These are phyloP conservation scores for Entelexis paramagnoliae DNA, from an alignment of 1,139 yeast species.

Conservation along the genomic window DNA sequence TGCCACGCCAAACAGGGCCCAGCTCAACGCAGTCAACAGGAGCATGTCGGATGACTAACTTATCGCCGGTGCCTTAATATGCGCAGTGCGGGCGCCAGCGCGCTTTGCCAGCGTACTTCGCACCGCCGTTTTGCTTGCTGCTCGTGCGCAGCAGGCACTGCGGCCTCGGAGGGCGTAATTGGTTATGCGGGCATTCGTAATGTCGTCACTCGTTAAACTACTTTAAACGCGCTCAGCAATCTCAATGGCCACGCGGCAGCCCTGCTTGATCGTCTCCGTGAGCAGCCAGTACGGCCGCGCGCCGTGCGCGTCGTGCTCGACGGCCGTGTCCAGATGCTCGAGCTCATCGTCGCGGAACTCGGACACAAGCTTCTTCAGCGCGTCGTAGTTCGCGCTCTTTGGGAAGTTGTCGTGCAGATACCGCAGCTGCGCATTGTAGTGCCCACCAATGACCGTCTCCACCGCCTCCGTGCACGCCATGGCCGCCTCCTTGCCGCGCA, in stretches of 20 bases:
- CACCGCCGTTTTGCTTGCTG: too few relatives aligned
- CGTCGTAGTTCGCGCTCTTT: conserved; percentile 36
- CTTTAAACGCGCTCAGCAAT: conserved; percentile 67
- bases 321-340: conserved; percentile 90
- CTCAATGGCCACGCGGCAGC: conserved; percentile 84
- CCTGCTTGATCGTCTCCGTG: conserved; percentile 75
- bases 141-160: too few relatives aligned
- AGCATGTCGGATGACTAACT: conserved; percentile 5
- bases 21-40: conserved; percentile 3
- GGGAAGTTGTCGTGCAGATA: conserved; percentile 39
- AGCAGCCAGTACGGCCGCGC: conserved; percentile 86
- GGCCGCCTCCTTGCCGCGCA: conserved; percentile 87
- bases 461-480: conserved; percentile 99
- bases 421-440: conserved; percentile 82
- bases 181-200: not conserved
- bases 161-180: too few relatives aligned
- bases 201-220: not conserved
- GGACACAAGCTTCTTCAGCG: conserved; percentile 53
- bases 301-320: conserved; percentile 78
- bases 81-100: not conserved
- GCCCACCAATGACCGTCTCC: conserved; percentile 95
- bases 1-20: conserved; percentile 5
- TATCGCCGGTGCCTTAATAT: not conserved
- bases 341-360: conserved; percentile 88
- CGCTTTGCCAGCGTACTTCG: too few relatives aligned